Base-by-base conservation (phyloP, 176 grass and related monocot species). In the Phyllostachys edulis region DNA sequence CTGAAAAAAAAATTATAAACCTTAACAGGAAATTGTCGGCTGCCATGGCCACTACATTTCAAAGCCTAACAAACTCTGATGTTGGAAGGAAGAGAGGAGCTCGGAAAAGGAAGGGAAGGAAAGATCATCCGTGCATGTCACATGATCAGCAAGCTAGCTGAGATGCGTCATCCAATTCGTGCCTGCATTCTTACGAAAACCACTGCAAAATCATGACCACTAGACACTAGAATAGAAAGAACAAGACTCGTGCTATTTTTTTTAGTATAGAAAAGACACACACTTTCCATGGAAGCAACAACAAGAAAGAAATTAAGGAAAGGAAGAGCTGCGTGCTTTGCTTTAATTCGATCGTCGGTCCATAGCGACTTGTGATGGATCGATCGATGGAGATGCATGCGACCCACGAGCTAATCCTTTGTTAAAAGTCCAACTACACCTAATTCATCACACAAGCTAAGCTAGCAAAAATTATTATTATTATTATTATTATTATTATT, bases 41-140 rank as follows among this genome's bases (percentile, higher is more conserved):
- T 63, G 54, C 55, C 51, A 77, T 85, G 69, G 69, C 69, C 51
- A 63, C 67, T 67, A 61, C 46, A 79, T 90, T 86, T 87, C 88
- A 87, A 90, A 87, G 56, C 67, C 59, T 90, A 83, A 90, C 88
- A 90, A 90, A 90, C 88, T 86, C 73, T 83, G 88, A 90, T 60
- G 88, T 86, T 79, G 88, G 66, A 90, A 83, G 59, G 66, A 64
- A 52, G 51, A 23, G 51, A 54, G 71, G 17, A 50, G 15, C 45
- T 34, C 15, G 51, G 7, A 32, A 73, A 73, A 63, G 27, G 13
- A 59, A 49, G 17, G 36, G 60, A 87, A 32, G 27, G 32, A 34
- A 29, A 12, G 16, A 54, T 44, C 41, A 7, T 26, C 51, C 44
- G 78, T 71, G 46, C 52, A 49, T 83, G 79, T 42, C 85, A 62